phyloP scores from a whole-genome alignment of 352 stramenopile species.

The Globisporangium carolinianum region DNA sequence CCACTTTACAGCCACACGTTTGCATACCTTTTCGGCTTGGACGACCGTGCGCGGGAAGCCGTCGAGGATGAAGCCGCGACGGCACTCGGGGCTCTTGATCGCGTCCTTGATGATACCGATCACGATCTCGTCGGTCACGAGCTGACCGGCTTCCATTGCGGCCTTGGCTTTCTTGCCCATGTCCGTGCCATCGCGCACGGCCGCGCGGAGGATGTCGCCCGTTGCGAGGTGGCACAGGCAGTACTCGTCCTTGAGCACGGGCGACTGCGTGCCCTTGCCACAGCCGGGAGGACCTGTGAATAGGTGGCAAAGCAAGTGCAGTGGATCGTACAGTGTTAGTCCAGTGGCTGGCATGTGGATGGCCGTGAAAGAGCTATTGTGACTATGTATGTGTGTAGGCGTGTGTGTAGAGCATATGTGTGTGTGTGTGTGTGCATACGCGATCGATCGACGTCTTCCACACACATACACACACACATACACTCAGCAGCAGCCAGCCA shows the following conservation, averaged over 20 bases:
- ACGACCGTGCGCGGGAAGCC: slow-evolving; percentile 98
- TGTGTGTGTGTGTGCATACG: not conserved
- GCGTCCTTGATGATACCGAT: slow-evolving; percentile 99
- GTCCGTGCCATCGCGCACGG: slow-evolving; percentile 94
- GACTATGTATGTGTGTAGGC: too few relatives aligned
- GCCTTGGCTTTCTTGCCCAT: slow-evolving; percentile 97
- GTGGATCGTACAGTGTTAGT: too few relatives aligned
- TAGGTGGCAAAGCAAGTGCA: too few relatives aligned
- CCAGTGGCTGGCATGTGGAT: too few relatives aligned
- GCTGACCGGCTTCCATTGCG: slow-evolving; percentile 95
- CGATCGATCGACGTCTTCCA: too few relatives aligned
- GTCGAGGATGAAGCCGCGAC: slow-evolving; percentile 99
- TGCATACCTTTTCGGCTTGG: slow-evolving; percentile 91
- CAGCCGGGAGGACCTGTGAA: slow-evolving; percentile 85
- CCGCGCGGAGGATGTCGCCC: slow-evolving; percentile 98
- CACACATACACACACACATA: too few relatives aligned
- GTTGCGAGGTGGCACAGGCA: slow-evolving; percentile 98
- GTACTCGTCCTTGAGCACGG: slow-evolving; percentile 97
- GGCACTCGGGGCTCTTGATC: slow-evolving; percentile 95
- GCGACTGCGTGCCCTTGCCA: slow-evolving; percentile 99
- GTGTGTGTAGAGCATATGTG: not conserved
- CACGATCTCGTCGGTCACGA: slow-evolving; percentile 98
- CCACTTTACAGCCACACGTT: not conserved
- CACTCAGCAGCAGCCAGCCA: not conserved
- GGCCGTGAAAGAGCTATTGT: too few relatives aligned